Conservation (phyloP, 2,329 filamentous ascomycete genomes). For the Cytospora mali region DNA sequence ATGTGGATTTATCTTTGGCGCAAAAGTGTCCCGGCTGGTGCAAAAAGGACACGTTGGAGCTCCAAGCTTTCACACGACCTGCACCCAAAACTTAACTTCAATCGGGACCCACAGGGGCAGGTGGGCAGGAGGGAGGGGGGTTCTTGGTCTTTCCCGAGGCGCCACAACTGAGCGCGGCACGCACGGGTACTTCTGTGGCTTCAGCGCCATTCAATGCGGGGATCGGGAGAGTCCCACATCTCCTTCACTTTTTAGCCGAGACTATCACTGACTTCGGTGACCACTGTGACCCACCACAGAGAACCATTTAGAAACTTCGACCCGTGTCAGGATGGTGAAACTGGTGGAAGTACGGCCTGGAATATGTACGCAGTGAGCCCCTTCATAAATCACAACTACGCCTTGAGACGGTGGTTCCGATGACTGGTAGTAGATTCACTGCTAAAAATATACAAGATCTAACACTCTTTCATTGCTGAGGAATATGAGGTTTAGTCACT, state of each 20-base stretch:
- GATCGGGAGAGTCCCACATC: slow-evolving; percentile 8
- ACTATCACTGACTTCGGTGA: slow-evolving; percentile 12
- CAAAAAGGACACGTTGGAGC: slow-evolving; percentile 26
- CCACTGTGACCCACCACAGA: slow-evolving; percentile 12
- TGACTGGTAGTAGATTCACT: not conserved
- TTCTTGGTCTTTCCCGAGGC: slow-evolving; percentile 1
- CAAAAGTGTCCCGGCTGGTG: slow-evolving; percentile 2
- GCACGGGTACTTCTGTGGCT: slow-evolving; percentile 19
- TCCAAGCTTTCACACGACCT: slow-evolving; percentile 22
- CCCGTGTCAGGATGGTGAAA: not conserved
- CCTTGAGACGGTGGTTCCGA: not conserved
- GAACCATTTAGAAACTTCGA: slow-evolving; percentile 27
- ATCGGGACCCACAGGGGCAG: slow-evolving; percentile 11
- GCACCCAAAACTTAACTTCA: slow-evolving; percentile 21
- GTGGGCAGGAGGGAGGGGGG: slow-evolving; percentile 23
- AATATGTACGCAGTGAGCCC: not conserved
- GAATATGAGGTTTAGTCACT: no score
- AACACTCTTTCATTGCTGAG: not conserved
- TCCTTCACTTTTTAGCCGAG: slow-evolving; percentile 20
- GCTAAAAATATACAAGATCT: no score
- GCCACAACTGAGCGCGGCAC: not conserved
- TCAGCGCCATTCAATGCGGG: slow-evolving; percentile 23
- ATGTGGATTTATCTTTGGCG: slow-evolving; percentile 27
- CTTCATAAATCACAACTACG: not conserved
- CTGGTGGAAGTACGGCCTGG: not conserved